Base-by-base conservation (phyloP, 192 early-diverging fungal genomes). In the Rhizophagus sp. region DNA sequence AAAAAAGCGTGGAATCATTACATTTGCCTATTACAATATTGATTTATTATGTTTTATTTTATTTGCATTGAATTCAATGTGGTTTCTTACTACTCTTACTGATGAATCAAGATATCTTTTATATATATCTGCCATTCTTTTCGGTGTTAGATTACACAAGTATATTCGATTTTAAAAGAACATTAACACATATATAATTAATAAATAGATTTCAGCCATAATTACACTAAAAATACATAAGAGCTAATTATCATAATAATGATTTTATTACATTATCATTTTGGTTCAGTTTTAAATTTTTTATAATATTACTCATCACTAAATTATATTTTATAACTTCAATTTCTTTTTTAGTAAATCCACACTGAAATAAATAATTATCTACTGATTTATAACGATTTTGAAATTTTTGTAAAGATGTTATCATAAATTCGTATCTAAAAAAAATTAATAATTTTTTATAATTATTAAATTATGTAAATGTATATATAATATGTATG, bases 341-440 rank as follows among this genome's bases (percentile, higher is more conserved):
- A n/a, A 70, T 41, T 39, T 70, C 68, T 22, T 33, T 9, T 39
- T 7, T 33, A 5, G 30, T 70, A 33, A 70, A 70, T 15, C 68
- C n/a, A 39, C 39, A 33, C 44, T 70, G 30, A 2, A n/a, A 39
- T 70, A 70, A 41, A 44, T 70, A 70, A 39, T 33, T 70, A 34
- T 70, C 36, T 39, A 70, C 68, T 17, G 34, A 22, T 39, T 41
- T 24, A 41, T 70, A 70, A 33, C 44, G n/a, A 33, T 33, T 22
- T 39, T 70, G n/a, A 41, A 70, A 70, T 39, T 33, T 33, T 70
- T 19, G 17, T 70, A 70, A 44, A n/a, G 17, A 15, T 19, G 24
- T 41, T 9, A 0, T 6, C 68, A 70, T 70, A 33, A 24, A 70
- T 70, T 70, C 68, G 10, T 70, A 70, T 44, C 68, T 70, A 70